Evolutionary conservation across 176 grass and related monocot species (phyloP).

Genomic region (Areca catechu): DNA sequence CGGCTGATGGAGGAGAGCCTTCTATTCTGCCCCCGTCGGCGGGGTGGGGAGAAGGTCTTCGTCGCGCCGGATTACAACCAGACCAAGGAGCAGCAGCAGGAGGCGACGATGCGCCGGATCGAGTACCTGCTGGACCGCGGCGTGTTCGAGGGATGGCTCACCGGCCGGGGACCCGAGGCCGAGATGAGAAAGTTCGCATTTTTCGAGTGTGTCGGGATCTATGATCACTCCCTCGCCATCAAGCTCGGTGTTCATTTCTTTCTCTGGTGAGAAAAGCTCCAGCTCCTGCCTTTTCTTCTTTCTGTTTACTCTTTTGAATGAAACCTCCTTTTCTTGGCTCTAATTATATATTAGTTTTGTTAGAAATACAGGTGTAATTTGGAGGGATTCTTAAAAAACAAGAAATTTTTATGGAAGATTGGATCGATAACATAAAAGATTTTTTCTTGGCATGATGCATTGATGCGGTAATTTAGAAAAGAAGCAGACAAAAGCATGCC

Average conservation of each 20-base stretch:
- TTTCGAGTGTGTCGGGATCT: constrained; percentile 55
- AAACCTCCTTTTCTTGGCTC: background rate
- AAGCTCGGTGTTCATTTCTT: constrained; percentile 80
- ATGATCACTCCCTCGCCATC: constrained; percentile 65
- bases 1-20: constrained; percentile 57
- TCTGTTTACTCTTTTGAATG: background rate
- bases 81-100: constrained; percentile 59
- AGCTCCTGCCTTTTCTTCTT: background rate
- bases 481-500: too few relatives aligned
- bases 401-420: too few relatives aligned
- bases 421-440: too few relatives aligned
- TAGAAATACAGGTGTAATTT: too few relatives aligned
- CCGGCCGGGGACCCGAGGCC: constrained; percentile 21
- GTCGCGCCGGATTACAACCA: constrained; percentile 50
- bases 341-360: too few relatives aligned
- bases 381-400: too few relatives aligned
- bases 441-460: too few relatives aligned
- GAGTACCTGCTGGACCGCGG: constrained; percentile 36
- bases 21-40: constrained; percentile 40
- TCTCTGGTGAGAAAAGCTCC: constrained; percentile 39
- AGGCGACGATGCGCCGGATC: constrained; percentile 53
- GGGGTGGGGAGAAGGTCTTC: constrained; percentile 40
- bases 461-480: too few relatives aligned
- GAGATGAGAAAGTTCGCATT: constrained; percentile 41
- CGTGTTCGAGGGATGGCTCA: constrained; percentile 74